Evolutionary conservation across 257 asterid species (phyloP).

Genomic region (Echium plantagineum): DNA sequence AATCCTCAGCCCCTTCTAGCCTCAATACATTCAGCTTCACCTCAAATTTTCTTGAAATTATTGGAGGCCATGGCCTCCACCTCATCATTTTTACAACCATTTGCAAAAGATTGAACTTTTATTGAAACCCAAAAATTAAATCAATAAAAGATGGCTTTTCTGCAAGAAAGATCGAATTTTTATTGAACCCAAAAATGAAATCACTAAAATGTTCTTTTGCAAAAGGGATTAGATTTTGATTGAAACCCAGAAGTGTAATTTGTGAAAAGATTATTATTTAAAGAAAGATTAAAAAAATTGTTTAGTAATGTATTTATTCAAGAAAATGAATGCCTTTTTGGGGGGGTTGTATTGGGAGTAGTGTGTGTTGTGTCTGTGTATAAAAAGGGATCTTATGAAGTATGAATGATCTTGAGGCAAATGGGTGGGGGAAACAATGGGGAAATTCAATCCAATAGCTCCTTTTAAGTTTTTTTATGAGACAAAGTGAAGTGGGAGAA

Average conservation of each 20-base stretch:
- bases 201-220: no score
- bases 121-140: neutral
- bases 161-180: neutral
- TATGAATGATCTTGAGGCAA: neutral
- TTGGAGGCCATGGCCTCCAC: constrained; percentile 99
- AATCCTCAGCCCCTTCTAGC: constrained; percentile 38
- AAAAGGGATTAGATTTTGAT: neutral
- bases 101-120: constrained; percentile 5
- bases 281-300: no score
- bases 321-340: neutral
- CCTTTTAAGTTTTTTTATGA: neutral
- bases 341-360: neutral
- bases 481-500: neutral
- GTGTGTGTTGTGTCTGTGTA: no score
- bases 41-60: constrained; percentile 47
- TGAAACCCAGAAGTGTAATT: no score
- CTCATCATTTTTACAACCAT: constrained; percentile 90
- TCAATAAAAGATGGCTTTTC: neutral
- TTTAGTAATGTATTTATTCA: neutral
- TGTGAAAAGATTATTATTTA: no score
- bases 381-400: neutral
- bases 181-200: no score
- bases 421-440: neutral
- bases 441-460: neutral
- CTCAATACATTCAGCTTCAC: constrained; percentile 45